Base-by-base conservation (phyloP, 2,329 filamentous ascomycete species). In the Pseudogymnoascus sp. region DNA sequence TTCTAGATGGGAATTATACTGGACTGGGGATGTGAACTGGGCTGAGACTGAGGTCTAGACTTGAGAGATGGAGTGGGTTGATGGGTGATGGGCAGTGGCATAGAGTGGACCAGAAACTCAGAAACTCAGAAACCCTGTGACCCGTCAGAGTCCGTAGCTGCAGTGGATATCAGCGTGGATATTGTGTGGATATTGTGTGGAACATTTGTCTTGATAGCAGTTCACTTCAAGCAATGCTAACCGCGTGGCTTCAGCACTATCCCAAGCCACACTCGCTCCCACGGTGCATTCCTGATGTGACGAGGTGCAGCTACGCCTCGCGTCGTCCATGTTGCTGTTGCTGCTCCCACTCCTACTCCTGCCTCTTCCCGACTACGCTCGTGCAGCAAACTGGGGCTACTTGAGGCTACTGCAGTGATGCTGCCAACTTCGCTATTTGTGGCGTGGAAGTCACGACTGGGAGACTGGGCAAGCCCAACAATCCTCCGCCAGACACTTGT, bases 1-100 rank as follows among this genome's bases (percentile, higher is more conserved):
- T 56, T 56, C 46, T 34, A 56, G 18, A 56, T 56, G 25, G 46
- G 46, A 56, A 28, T 56, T 56, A 56, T 56, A 56, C 46, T 53
- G 23, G 23, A 31, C 46, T 53, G 14, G 46, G 46, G 8, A 53
- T 53, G 46, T 56, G 46, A 28, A 56, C 25, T 56, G 46, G 46
- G 46, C 46, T 56, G 46, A 56, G 25, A 56, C 46, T 31, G 46
- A 56, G 46, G 46, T 56, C 46, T 56, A 56, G 46, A 56, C 46
- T 34, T 28, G 25, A 28, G 21, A n/a, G 5, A 56, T 34, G 46
- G 46, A 18, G 14, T 31, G n/a, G 11, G 46, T 31, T 16, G 46
- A 53, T 53, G 23, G 14, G 23, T 53, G 46, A 53, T 42, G 38
- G 38, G 23, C 44, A 50, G 44, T 28, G 23, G 23, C 14, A 50